Percentiles rank a stretch among this genome's conserved stretches.
Conservation (phyloP, 371 early-diverging fungal genomes). For the Smittium mucronatum region DNA sequence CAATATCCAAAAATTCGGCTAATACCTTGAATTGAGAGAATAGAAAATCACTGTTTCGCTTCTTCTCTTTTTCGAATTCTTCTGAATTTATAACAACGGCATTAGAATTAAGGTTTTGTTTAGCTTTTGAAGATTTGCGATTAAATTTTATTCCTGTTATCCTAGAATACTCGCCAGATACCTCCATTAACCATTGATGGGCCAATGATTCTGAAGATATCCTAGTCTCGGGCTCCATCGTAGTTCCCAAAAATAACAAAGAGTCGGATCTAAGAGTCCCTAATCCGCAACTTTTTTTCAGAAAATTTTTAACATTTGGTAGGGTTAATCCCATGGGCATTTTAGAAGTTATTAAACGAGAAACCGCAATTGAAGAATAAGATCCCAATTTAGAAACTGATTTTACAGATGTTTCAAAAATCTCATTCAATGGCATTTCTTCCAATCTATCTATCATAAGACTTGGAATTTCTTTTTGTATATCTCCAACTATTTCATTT, state of each 20-base stretch:
- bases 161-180: conserved; percentile 65
- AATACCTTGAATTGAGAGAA: conserved; percentile 71
- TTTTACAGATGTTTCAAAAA: conserved; percentile 46
- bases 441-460: conserved; percentile 76
- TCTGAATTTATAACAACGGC: conserved; percentile 71
- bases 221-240: conserved; percentile 77
- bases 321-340: conserved; percentile 86
- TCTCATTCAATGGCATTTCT: conserved; percentile 73
- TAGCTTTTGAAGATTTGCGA: conserved; percentile 38
- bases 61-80: conserved; percentile 68
- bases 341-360: conserved; percentile 68
- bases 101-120: conserved; percentile 38
- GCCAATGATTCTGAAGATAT: conserved; percentile 63
- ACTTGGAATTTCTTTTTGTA: conserved; percentile 86
- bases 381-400: conserved; percentile 71
- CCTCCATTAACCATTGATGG: conserved; percentile 67
- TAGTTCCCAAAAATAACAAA: conserved; percentile 63
- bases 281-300: conserved; percentile 57
- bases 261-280: conserved; percentile 67
- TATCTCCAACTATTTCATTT: conserved; percentile 87
- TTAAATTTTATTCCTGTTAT: conserved; percentile 55
- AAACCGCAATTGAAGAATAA: conserved; percentile 56
- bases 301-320: conserved; percentile 59
- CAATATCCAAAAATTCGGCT: conserved; percentile 70
- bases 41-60: conserved; percentile 59